phyloP scores from a whole-genome alignment of 2,329 filamentous ascomycete genomes.

The Bipolaris bicolor region DNA sequence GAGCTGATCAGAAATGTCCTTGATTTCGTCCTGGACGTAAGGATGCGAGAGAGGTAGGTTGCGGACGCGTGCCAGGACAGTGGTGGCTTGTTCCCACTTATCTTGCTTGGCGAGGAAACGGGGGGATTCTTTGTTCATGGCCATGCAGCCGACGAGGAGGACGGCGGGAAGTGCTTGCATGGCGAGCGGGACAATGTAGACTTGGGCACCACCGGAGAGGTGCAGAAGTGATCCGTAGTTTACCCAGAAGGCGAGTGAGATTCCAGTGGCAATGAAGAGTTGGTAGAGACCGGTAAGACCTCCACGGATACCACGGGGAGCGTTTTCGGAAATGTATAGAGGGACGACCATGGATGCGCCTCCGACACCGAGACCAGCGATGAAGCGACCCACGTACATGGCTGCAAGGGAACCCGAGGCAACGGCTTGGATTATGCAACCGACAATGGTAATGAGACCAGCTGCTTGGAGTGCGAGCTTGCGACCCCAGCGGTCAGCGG shows the following conservation, averaged over 20 bases:
- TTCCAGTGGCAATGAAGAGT: slow-evolving; percentile 61
- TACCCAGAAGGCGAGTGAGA: slow-evolving; percentile 61
- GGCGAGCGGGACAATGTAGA: slow-evolving; percentile 67
- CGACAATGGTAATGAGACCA: slow-evolving; percentile 64
- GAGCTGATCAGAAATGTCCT: slow-evolving; percentile 48
- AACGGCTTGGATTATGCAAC: slow-evolving; percentile 68
- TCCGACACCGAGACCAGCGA: slow-evolving; percentile 61
- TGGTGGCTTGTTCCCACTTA: slow-evolving; percentile 68
- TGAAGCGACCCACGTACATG: slow-evolving; percentile 70
- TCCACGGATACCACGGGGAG: slow-evolving; percentile 64
- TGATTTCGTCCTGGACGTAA: slow-evolving; percentile 47
- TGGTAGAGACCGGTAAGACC: slow-evolving; percentile 67
- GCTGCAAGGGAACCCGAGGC: slow-evolving; percentile 65
- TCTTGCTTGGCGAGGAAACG: slow-evolving; percentile 72
- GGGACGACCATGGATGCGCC: slow-evolving; percentile 64
- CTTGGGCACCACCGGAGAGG: slow-evolving; percentile 55
- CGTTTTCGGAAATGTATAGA: slow-evolving; percentile 66
- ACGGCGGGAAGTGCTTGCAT: slow-evolving; percentile 69
- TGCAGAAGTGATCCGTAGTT: slow-evolving; percentile 60
- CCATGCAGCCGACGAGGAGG: slow-evolving; percentile 65
- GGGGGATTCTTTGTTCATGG: slow-evolving; percentile 69
- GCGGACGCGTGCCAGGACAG: slow-evolving; percentile 63
- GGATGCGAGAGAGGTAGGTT: slow-evolving; percentile 52
- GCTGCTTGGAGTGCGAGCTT: slow-evolving; percentile 61
- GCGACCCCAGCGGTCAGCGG: slow-evolving; percentile 63